Percentiles rank a stretch among this genome's conserved stretches.
These are phyloP conservation scores for Chlamydomonas sp. DNA, from an alignment of 139 green algal genomes.

Conservation along the genomic window DNA sequence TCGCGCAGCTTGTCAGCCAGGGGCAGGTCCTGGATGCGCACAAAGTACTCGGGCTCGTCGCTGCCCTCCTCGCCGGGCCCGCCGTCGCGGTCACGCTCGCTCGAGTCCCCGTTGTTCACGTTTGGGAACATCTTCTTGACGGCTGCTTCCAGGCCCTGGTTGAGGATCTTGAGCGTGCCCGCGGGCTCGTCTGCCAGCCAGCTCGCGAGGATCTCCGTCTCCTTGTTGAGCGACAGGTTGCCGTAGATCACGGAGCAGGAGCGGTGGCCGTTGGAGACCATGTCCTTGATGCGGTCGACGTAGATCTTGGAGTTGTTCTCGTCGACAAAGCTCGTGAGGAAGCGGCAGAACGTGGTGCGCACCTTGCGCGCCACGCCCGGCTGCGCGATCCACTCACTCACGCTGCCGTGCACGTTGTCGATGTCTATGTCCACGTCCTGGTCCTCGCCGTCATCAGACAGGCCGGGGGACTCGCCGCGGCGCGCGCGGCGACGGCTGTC, in stretches of 20 bases:
- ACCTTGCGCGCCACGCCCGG: constrained; percentile 50
- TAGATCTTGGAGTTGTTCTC: constrained; percentile 29
- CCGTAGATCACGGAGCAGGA: constrained; percentile 77
- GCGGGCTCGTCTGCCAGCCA: constrained; percentile 75
- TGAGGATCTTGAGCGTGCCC: constrained; percentile 72
- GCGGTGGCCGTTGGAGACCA: too few species aligned
- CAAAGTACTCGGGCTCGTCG: constrained; percentile 53
- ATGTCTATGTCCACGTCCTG: constrained; percentile 38
- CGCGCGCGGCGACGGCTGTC: background rate
- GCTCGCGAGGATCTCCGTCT: constrained; percentile 58
- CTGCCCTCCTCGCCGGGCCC: background rate
- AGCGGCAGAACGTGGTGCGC: constrained; percentile 48
- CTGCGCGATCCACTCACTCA: constrained; percentile 59
- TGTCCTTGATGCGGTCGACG: constrained; percentile 29
- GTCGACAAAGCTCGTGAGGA: constrained; percentile 57
- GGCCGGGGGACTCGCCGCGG: background rate
- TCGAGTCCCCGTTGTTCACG: too few species aligned
- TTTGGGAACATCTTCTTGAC: constrained; percentile 14
- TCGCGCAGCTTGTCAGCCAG: constrained; percentile 86
- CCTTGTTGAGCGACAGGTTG: constrained; percentile 57
- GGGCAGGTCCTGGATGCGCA: constrained; percentile 82
- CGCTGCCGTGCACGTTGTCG: constrained; percentile 50
- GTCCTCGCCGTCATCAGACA: constrained; percentile 11
- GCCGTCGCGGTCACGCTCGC: too few species aligned
- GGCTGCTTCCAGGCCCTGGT: constrained; percentile 19